Percentiles rank a stretch among this genome's conserved stretches.
Conservation (phyloP, 2,329 filamentous ascomycete genomes). For the Nemania sp. region DNA sequence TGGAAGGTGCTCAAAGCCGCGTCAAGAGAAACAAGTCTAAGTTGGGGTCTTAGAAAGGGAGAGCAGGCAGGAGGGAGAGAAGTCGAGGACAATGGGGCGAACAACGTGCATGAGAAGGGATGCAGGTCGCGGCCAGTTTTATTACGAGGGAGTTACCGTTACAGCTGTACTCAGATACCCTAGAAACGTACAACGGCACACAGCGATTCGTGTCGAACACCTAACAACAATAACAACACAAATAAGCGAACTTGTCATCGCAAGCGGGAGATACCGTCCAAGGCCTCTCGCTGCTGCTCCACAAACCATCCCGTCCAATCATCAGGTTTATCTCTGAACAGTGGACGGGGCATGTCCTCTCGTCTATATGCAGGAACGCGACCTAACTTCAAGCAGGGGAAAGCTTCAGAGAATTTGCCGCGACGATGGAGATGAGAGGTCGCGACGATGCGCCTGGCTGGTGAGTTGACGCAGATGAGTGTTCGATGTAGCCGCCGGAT, state of each 20-base stretch:
- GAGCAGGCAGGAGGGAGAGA: not conserved
- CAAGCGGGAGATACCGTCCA: conserved; percentile 2
- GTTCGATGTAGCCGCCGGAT: conserved; percentile 40
- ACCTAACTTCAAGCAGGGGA: conserved; percentile 13
- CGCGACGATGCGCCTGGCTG: conserved; percentile 33
- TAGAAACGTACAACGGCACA: not conserved
- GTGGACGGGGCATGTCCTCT: conserved; percentile 13
- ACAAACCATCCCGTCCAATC: conserved; percentile 6
- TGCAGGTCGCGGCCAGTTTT: conserved; percentile 23
- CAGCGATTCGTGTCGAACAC: not conserved
- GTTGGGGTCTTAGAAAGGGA: conserved; percentile 9
- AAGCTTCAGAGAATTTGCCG: conserved; percentile 24
- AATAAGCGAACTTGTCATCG: conserved; percentile 2
- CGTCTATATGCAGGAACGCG: conserved; percentile 10
- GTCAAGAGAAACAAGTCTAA: conserved; percentile 14
- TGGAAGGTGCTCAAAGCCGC: not conserved
- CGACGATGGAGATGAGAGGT: conserved; percentile 35
- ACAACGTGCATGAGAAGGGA: conserved; percentile 12
- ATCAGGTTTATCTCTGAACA: conserved; percentile 30
- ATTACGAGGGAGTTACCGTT: conserved; percentile 7
- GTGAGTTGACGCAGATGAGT: conserved; percentile 35
- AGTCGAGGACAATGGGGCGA: conserved; percentile 15
- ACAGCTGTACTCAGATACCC: conserved; percentile 9
- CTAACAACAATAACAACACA: conserved; percentile 4
- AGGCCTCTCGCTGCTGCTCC: not conserved